Evolutionary conservation across 768 basidiomycete genomes (phyloP), one percentile per base, ranked within the genome.

Genomic region (Boletus speciosus): DNA sequence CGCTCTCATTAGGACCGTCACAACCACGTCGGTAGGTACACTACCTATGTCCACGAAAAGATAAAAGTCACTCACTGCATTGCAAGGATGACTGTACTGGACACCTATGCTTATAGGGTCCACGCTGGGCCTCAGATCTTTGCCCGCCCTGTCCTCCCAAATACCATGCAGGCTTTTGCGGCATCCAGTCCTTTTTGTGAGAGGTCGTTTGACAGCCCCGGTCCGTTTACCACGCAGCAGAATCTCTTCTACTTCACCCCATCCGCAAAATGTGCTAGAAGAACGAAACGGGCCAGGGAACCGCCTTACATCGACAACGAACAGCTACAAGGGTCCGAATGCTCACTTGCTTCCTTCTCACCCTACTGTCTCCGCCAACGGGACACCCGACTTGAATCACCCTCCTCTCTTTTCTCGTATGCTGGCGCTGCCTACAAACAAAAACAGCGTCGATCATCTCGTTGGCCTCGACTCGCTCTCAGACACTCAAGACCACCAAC

Each of bases 31-130:
- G 78, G 78, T 79, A 62, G 38, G 77, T 69, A 38, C 27, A 56
- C 37, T 41, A 47, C 49, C 32, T 10, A 15, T 51, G 21, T 43
- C 25, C 11, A 32, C 35, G 36, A 44, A 49, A 35, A 35, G 5
- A n/a, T n/a, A 51, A 27, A 29, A 29, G 10, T 14, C 7, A 32
- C 57, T 67, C 48, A 61, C n/a, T 23, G 9, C 43, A 32, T 38
- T 52, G 36, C 31, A 64, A 88, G 86, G 79, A 88, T 90, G 88
- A 85, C 78, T 85, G 82, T 76, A 77, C 61, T 64, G 74, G 58
- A 63, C 58, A 83, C 88, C 84, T 80, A 91, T 90, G 88, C 81
- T 88, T 74, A 83, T 83, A 83, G 86, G 81, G 82, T 86, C 85
- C 81, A 84, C 81, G 78, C 79, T 78, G 81, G 84, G 83, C 81